phyloP scores from a whole-genome alignment of 371 early-diverging fungal genomes.

The Apophysomyces trapeziformis region DNA sequence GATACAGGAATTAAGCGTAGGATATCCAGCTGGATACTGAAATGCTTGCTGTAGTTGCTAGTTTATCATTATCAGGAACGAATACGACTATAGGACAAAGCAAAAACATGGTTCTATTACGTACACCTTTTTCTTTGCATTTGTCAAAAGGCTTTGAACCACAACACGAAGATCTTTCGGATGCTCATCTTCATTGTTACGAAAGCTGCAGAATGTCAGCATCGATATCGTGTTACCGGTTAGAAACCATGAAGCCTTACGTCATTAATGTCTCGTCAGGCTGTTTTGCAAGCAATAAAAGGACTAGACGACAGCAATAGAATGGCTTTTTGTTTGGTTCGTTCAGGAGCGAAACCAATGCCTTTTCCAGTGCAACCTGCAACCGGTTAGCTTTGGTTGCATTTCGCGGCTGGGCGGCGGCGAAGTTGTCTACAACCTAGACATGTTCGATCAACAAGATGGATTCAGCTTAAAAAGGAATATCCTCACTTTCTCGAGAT shows the following conservation, averaged over 20 bases:
- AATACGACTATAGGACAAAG: neutral
- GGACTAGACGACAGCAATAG: neutral
- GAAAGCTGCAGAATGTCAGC: slow-evolving; percentile 18
- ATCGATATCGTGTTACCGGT: neutral
- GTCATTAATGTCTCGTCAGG: neutral
- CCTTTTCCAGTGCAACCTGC: neutral
- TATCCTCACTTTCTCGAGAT: neutral
- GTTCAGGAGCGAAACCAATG: neutral
- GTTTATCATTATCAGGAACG: neutral
- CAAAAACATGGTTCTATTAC: neutral
- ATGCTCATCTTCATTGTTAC: slow-evolving; percentile 28
- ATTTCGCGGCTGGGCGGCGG: neutral
- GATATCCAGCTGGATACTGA: slow-evolving; percentile 27
- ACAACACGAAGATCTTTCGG: slow-evolving; percentile 12
- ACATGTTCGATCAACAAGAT: neutral
- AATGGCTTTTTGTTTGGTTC: slow-evolving; percentile 1
- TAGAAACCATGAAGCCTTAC: neutral
- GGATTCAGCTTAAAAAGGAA: neutral
- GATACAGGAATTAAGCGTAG: slow-evolving; percentile 19
- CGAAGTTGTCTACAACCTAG: neutral
- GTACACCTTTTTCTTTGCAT: neutral
- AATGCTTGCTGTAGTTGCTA: neutral
- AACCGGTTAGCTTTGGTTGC: neutral
- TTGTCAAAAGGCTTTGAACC: neutral
- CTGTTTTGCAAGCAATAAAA: neutral